Evolutionary conservation across 2,329 filamentous ascomycete species (phyloP).

Genomic region (Sporothrix brasiliensis): DNA sequence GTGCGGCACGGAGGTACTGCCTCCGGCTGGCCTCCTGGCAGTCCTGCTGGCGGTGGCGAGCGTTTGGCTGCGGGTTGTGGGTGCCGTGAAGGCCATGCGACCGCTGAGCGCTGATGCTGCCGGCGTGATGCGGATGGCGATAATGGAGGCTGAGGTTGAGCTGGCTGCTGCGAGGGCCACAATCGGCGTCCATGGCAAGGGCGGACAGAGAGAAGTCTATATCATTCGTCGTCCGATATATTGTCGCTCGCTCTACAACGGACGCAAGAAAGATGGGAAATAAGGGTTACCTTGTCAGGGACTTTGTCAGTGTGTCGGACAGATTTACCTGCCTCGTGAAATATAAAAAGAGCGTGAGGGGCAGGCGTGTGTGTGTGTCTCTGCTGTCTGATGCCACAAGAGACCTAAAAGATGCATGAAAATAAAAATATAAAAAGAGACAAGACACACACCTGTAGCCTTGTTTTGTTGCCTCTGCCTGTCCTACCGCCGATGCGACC

Average conservation of each 20-base stretch:
- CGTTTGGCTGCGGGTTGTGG: neutral
- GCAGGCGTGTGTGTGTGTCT: neutral
- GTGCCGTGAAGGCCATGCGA: neutral
- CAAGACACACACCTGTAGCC: neutral
- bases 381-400: neutral
- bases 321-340: neutral
- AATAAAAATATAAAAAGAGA: neutral
- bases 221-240: conserved; percentile 1
- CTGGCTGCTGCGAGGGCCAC: neutral
- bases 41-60: neutral
- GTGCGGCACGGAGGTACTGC: neutral
- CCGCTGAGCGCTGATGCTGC: neutral
- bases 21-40: neutral
- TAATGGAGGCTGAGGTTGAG: neutral
- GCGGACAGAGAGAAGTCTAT: neutral
- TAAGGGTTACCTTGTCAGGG: neutral
- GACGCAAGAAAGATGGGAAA: neutral
- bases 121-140: conserved; percentile 8
- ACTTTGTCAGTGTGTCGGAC: conserved; percentile 13
- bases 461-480: conserved; percentile 20
- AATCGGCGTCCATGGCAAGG: conserved; percentile 2
- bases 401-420: neutral
- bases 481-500: conserved; percentile 20
- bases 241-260: neutral
- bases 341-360: neutral